phyloP scores from a whole-genome alignment of 2,329 filamentous ascomycete species.

The Rhynchosporium agropyri region DNA sequence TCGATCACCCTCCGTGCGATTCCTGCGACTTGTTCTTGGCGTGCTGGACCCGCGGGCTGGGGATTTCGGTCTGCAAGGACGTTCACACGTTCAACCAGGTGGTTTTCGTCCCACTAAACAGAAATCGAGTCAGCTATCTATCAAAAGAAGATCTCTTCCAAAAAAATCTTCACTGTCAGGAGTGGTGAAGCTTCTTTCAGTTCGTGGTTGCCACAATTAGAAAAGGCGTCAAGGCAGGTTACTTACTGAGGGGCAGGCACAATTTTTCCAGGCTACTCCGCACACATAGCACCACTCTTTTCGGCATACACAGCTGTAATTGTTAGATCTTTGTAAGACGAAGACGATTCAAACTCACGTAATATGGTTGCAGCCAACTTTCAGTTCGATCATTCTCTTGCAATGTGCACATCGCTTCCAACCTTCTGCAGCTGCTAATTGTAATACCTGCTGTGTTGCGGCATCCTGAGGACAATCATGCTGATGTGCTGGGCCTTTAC shows the following conservation, averaged over 20 bases:
- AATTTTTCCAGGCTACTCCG: constrained; percentile 47
- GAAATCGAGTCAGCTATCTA: constrained; percentile 34
- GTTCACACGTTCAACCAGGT: constrained; percentile 40
- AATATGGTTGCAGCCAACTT: constrained; percentile 56
- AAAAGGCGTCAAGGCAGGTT: background rate
- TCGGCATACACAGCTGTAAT: constrained; percentile 48
- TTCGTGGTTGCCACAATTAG: too few relatives aligned
- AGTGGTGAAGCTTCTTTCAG: too few relatives aligned
- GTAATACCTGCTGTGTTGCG: constrained; percentile 39
- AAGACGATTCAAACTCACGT: constrained; percentile 44
- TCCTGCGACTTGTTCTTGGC: constrained; percentile 4
- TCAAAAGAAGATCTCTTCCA: too few relatives aligned
- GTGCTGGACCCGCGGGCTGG: background rate
- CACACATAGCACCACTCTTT: constrained; percentile 53
- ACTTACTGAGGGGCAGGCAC: constrained; percentile 15
- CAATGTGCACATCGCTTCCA: constrained; percentile 52
- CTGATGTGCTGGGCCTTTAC: constrained; percentile 50
- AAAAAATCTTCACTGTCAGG: too few relatives aligned
- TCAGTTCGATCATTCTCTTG: constrained; percentile 50
- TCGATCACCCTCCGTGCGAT: background rate
- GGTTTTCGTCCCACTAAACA: constrained; percentile 44
- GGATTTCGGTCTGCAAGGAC: constrained; percentile 32
- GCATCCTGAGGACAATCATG: constrained; percentile 52
- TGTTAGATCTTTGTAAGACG: background rate
- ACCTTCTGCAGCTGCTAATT: constrained; percentile 45